Evolutionary conservation across 306 rosid genomes (phyloP).

Genomic region (Argentina anserina): DNA sequence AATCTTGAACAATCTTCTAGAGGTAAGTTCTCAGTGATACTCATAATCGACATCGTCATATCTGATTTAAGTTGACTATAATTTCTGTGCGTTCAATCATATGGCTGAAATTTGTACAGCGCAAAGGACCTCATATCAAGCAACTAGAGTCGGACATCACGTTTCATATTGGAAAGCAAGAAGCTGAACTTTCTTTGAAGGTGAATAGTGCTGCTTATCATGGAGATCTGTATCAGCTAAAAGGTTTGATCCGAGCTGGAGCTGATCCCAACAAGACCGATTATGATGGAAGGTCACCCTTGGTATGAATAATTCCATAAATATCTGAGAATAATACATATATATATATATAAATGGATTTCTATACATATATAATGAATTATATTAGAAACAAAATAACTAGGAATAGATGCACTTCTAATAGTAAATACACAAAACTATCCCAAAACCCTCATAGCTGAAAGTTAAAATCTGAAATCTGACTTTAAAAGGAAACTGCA

Average conservation of each 20-base stretch:
- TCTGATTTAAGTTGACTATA: too few species aligned
- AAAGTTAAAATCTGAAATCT: not conserved
- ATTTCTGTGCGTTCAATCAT: not conserved
- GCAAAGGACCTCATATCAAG: constrained; percentile 61
- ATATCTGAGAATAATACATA: constrained; percentile 3
- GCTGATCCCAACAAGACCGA: constrained; percentile 90
- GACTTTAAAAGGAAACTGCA: not conserved
- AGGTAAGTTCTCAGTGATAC: constrained; percentile 46
- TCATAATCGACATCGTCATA: not conserved
- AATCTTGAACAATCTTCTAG: constrained; percentile 84
- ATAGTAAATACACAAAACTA: not conserved
- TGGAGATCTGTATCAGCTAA: constrained; percentile 76
- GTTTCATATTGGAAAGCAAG: constrained; percentile 87
- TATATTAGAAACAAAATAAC: not conserved
- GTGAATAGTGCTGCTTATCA: constrained; percentile 73
- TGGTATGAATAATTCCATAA: constrained; percentile 45
- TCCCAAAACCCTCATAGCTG: not conserved
- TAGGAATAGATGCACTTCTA: not conserved
- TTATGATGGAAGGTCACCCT: constrained; percentile 95
- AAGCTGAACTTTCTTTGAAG: constrained; percentile 91
- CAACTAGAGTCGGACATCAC: constrained; percentile 87
- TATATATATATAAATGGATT: too few species aligned
- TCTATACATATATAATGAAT: not conserved
- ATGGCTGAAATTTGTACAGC: constrained; percentile 37
- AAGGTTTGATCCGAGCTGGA: constrained; percentile 82